Conservation (phyloP, 2,329 filamentous ascomycete genomes). For the Apiospora malaysiana region DNA sequence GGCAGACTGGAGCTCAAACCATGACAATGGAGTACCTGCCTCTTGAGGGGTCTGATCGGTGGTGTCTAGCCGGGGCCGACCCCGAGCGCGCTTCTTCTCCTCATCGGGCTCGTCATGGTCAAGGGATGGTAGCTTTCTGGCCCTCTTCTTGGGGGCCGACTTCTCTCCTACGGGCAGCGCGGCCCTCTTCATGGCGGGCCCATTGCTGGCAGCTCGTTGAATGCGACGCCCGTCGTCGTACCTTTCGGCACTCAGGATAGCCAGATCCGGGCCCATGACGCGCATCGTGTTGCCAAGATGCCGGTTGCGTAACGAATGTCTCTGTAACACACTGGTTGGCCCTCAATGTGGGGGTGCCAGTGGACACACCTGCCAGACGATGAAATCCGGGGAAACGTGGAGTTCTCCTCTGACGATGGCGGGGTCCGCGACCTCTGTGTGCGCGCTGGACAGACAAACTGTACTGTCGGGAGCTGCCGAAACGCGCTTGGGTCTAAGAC, state of each 20-base stretch:
- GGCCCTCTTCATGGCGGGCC: constrained; percentile 30
- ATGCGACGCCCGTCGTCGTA: constrained; percentile 45
- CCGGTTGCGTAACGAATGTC: constrained; percentile 4
- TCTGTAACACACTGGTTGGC: background rate
- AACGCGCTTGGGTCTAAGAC: background rate
- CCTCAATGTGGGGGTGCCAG: background rate
- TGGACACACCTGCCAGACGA: background rate
- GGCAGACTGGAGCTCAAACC: background rate
- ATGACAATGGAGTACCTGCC: constrained; percentile 58
- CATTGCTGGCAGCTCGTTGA: constrained; percentile 28
- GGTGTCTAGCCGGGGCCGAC: constrained; percentile 77
- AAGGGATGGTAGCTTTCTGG: constrained; percentile 38
- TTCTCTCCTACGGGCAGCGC: constrained; percentile 25
- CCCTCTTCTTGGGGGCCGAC: constrained; percentile 38
- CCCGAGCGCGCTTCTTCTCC: constrained; percentile 67
- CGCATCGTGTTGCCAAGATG: constrained; percentile 1
- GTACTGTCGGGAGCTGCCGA: background rate
- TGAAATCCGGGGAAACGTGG: constrained; percentile 2
- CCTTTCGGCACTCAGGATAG: constrained; percentile 55
- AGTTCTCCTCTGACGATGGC: background rate
- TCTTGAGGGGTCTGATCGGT: constrained; percentile 79
- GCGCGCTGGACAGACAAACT: background rate
- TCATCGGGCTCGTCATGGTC: constrained; percentile 48
- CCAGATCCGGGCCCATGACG: constrained; percentile 7
- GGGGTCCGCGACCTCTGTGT: background rate